Percentiles rank a stretch among this genome's conserved stretches.
phyloP scores from a whole-genome alignment of 192 early-diverging fungal species.

The Endogone sp. region DNA sequence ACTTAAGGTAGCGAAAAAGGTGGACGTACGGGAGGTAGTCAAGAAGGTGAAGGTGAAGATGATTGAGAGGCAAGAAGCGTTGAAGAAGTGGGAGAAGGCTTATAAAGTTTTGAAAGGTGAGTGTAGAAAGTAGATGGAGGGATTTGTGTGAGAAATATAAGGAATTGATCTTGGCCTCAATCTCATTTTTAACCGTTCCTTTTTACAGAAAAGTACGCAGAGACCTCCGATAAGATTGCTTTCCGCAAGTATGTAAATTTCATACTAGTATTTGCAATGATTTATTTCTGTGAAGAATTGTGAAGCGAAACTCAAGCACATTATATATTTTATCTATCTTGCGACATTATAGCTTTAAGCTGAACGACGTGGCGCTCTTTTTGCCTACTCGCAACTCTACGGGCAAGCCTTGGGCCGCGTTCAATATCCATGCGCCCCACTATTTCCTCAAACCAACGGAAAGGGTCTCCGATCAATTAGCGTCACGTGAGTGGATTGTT shows the following conservation, averaged over 20 bases:
- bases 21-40: constrained; percentile 24
- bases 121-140: not conserved
- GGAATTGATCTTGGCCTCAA: constrained; percentile 27
- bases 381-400: constrained; percentile 41
- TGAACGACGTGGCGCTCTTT: constrained; percentile 51
- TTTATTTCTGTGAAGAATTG: not conserved
- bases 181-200: constrained; percentile 22
- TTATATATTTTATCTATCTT: not conserved
- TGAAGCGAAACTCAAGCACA: not conserved
- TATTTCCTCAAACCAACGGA: constrained; percentile 47
- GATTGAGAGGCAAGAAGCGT: constrained; percentile 20
- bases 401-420: constrained; percentile 54
- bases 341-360: constrained; percentile 39
- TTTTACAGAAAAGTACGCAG: constrained; percentile 45
- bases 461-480: constrained; percentile 26
- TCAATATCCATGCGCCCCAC: constrained; percentile 52
- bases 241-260: constrained; percentile 43
- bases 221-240: constrained; percentile 50
- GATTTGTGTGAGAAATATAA: not conserved
- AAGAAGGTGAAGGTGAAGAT: constrained; percentile 15
- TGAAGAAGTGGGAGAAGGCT: constrained; percentile 21
- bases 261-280: not conserved
- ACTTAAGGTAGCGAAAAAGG: constrained; percentile 1
- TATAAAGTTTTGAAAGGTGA: constrained; percentile 31
- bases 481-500: constrained; percentile 45